Base-by-base conservation (phyloP, 2,329 filamentous ascomycete genomes). In the Trichoderma guizhouense region DNA sequence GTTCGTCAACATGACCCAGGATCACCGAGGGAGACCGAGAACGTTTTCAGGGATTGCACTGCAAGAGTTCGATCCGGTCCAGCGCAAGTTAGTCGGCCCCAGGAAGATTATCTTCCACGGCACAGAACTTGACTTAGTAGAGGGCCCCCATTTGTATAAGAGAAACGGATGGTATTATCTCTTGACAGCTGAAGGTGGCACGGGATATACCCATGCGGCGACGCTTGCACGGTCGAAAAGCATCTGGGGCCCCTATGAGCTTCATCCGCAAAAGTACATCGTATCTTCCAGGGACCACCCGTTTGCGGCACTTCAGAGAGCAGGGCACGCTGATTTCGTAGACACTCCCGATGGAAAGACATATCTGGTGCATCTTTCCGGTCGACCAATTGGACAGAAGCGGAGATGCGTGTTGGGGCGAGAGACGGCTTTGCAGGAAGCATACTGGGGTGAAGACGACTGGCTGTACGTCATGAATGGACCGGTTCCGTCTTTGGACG, bases 381-480 rank as follows among this genome's bases (percentile, higher is more conserved):
- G 86, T 3, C 84, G 87, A 1, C 87, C 87, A 0, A 86, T 81
- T 0, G 86, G 84, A 0, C 85, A 88, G 76, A 77, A 83, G 36
- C 83, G 86, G 1, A 82, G 87, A 7, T 88, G 86, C 69, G 84
- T 88, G 0, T 79, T 89, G 2, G 87, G 87, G 7, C 82, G 87
- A 61, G 87, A 89, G 78, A 89, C 87, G 0, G 82, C 82, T 0
- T 87, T 91, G 24, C 89, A 91, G 75, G 86, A 89, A 74, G 87
- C 85, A 0, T 86, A 84, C 77, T 91, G 89, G 89, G 80, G 75
- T 0, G 81, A 86, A 12, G 87, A 90, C 60, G 88, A 88, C 75
- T 91, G 89, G 89, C 82, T 90, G 5, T 90, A 90, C 72, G 82
- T 90, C 58, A 90, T 90, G 78, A 81, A 86, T 69, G 88, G 88